Conservation (phyloP, 176 grass and related monocot genomes). For the Areca catechu region DNA sequence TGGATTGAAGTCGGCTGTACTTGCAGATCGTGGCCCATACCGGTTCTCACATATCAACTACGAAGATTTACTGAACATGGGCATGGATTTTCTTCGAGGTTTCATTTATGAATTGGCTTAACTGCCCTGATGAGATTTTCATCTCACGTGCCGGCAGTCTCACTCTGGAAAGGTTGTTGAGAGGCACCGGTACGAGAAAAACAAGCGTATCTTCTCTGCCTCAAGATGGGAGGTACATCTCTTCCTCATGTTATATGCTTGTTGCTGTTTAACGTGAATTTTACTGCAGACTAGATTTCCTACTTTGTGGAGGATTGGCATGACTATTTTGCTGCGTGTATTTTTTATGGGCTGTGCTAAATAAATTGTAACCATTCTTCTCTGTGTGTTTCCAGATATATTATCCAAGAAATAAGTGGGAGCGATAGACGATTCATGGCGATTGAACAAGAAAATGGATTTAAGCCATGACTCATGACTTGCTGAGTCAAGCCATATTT, state of each 20-base stretch:
- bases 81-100: too few species aligned
- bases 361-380: not conserved
- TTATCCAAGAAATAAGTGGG: constrained; percentile 92
- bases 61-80: too few species aligned
- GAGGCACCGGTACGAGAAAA: constrained; percentile 97
- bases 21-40: too few species aligned
- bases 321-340: not conserved
- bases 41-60: too few species aligned
- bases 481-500: too few species aligned
- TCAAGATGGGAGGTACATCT: constrained; percentile 91
- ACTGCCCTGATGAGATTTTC: too few species aligned
- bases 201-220: constrained; percentile 93
- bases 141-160: constrained; percentile 31
- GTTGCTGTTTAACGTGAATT: too few species aligned
- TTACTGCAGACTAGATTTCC: too few species aligned
- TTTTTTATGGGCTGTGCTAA: not conserved
- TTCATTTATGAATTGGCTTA: too few species aligned
- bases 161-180: constrained; percentile 91
- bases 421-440: constrained; percentile 92
- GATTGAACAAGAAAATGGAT: constrained; percentile 28
- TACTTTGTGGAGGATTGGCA: not conserved
- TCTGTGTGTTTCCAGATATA: constrained; percentile 60
- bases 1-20: too few species aligned
- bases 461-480: too few species aligned
- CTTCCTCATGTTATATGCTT: too few species aligned